A percentile compares a stretch with the other conserved stretches of the same genome.
These are phyloP conservation scores for Neocatenulostroma microsporum DNA, from an alignment of 2,329 filamentous ascomycete genomes.

Conservation along the genomic window DNA sequence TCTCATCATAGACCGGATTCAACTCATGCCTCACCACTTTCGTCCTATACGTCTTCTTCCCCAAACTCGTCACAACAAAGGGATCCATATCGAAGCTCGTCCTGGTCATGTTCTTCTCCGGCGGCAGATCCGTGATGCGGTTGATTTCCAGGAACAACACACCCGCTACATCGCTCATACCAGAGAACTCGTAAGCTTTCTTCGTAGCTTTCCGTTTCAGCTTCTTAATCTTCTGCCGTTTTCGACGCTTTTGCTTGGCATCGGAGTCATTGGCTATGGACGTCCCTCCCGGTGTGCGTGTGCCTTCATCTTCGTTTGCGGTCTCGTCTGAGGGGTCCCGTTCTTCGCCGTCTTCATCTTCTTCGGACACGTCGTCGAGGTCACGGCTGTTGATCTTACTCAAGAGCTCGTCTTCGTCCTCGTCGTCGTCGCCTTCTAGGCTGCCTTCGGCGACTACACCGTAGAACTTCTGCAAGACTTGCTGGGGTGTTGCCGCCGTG, in stretches of 20 bases:
- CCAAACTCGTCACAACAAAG: conserved; percentile 90
- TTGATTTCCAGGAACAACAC: conserved; percentile 88
- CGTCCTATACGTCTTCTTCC: conserved; percentile 91
- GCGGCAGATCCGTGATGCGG: conserved; percentile 83
- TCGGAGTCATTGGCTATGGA: conserved; percentile 27
- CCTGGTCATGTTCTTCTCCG: conserved; percentile 86
- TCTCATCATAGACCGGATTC: conserved; percentile 92
- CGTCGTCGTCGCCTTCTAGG: conserved; percentile 23
- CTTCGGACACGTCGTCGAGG: conserved; percentile 49
- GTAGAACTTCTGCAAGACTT: conserved; percentile 68
- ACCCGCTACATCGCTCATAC: conserved; percentile 75
- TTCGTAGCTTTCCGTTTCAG: conserved; percentile 74
- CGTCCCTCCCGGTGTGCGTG: conserved; percentile 47
- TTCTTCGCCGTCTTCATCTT: conserved; percentile 53
- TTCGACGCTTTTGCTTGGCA: conserved; percentile 68
- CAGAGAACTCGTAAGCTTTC: conserved; percentile 79
- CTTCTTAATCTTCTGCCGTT: conserved; percentile 54
- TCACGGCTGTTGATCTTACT: conserved; percentile 45
- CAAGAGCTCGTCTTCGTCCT: conserved; percentile 53
- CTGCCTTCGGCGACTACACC: conserved; percentile 50
- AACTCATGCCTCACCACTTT: conserved; percentile 85
- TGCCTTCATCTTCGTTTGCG: conserved; percentile 50
- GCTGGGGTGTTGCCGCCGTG: conserved; percentile 57
- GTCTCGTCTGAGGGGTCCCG: conserved; percentile 51
- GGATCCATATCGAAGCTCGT: conserved; percentile 99